A percentile compares a stretch with the other conserved stretches of the same genome.
Evolutionary conservation across 2,329 filamentous ascomycete species (phyloP).

Genomic region (Exophiala lecanii-corni): DNA sequence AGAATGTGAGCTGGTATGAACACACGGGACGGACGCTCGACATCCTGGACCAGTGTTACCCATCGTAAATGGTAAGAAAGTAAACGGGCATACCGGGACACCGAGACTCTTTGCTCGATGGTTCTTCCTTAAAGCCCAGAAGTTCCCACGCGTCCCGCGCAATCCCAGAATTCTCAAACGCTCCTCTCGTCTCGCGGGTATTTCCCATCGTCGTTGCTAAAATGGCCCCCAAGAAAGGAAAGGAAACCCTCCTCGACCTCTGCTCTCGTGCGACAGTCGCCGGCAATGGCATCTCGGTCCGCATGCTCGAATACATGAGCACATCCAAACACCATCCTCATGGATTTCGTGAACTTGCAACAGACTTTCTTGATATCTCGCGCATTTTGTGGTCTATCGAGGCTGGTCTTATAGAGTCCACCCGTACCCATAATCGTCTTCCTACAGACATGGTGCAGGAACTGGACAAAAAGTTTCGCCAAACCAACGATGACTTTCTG

Average conservation of each 20-base stretch:
- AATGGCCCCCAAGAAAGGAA: conserved; percentile 23
- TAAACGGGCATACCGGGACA: too few relatives aligned
- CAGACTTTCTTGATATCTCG: conserved; percentile 64
- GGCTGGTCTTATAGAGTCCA: conserved; percentile 56
- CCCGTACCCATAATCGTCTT: conserved; percentile 49
- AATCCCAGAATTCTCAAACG: too few relatives aligned
- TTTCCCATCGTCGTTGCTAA: not conserved
- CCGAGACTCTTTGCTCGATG: too few relatives aligned
- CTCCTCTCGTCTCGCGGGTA: not conserved
- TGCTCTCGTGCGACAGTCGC: conserved; percentile 57
- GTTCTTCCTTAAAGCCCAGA: not conserved
- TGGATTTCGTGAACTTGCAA: conserved; percentile 57
- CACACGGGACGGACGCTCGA: not conserved
- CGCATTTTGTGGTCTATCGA: conserved; percentile 65
- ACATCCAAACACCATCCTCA: conserved; percentile 51
- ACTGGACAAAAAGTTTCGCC: conserved; percentile 59
- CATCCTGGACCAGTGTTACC: too few relatives aligned
- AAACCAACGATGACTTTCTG: conserved; percentile 58
- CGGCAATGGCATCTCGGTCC: conserved; percentile 61
- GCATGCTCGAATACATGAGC: conserved; percentile 60
- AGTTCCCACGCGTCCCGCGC: not conserved
- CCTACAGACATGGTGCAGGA: conserved; percentile 59
- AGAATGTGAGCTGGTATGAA: not conserved
- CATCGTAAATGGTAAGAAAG: too few relatives aligned
- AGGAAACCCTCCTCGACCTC: conserved; percentile 44